phyloP scores from a whole-genome alignment of 768 basidiomycete genomes.

The Steccherinum ochraceum region DNA sequence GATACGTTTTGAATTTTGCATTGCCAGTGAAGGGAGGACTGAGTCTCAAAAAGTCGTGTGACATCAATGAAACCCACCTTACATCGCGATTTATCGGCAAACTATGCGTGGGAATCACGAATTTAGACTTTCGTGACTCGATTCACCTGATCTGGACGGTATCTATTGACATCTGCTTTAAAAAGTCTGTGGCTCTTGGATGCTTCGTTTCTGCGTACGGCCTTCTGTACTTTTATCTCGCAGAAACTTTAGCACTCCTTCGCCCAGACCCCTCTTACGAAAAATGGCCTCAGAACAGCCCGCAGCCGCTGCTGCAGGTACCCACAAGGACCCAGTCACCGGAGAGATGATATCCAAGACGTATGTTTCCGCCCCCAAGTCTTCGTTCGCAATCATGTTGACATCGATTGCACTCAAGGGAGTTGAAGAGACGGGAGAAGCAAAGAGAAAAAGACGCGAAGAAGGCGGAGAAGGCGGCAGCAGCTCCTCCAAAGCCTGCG shows the following conservation, averaged over 20 bases:
- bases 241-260: not conserved
- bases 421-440: constrained; percentile 92
- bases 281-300: constrained; percentile 33
- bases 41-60: too few relatives aligned
- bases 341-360: constrained; percentile 97
- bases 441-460: constrained; percentile 64
- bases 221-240: not conserved
- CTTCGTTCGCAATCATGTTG: constrained; percentile 16
- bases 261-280: constrained; percentile 7
- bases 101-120: not conserved
- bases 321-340: constrained; percentile 77
- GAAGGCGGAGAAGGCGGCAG: constrained; percentile 70
- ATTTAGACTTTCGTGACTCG: not conserved
- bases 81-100: too few relatives aligned
- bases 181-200: constrained; percentile 14
- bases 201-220: constrained; percentile 15
- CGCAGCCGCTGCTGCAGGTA: constrained; percentile 15
- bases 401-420: constrained; percentile 43
- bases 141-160: not conserved
- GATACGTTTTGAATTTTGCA: too few relatives aligned
- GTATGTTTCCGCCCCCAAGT: too few relatives aligned
- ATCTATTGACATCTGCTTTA: constrained; percentile 2
- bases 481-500: constrained; percentile 35
- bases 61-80: too few relatives aligned
- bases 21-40: too few relatives aligned